Percentiles rank a stretch among this genome's conserved stretches.
Conservation (phyloP, 306 rosid species). For the Cicer chorassanicum region DNA sequence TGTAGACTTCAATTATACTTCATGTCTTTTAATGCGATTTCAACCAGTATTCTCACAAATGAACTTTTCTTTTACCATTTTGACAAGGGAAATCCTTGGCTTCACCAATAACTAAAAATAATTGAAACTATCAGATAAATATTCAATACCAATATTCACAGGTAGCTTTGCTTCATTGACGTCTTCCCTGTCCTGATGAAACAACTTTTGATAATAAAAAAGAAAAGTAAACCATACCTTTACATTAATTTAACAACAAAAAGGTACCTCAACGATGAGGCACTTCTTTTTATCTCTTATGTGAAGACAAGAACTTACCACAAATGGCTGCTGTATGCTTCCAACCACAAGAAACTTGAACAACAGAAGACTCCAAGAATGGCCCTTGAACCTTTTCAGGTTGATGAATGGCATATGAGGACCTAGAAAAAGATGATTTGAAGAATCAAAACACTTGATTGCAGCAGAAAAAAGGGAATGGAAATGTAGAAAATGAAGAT, state of each 20-base stretch:
- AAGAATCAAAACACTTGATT: constrained; percentile 31
- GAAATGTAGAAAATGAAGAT: constrained; percentile 26
- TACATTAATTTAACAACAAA: constrained; percentile 15
- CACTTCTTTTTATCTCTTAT: constrained; percentile 3
- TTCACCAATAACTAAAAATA: neutral
- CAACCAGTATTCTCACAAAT: constrained; percentile 7
- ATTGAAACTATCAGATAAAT: constrained; percentile 3
- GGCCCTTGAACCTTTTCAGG: constrained; percentile 92
- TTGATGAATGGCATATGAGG: constrained; percentile 64
- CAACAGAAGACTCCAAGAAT: constrained; percentile 67
- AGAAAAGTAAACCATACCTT: constrained; percentile 2
- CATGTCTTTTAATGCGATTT: constrained; percentile 6
- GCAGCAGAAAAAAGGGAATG: constrained; percentile 19
- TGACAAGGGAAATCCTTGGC: neutral
- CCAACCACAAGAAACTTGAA: constrained; percentile 99
- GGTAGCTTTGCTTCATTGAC: constrained; percentile 27
- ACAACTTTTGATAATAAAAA: neutral
- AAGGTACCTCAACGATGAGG: neutral
- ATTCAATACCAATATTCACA: neutral
- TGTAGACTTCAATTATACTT: neutral
- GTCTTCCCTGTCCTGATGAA: neutral
- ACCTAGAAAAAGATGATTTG: constrained; percentile 48
- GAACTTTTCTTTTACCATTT: constrained; percentile 1
- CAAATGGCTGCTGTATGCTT: constrained; percentile 93
- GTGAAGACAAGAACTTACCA: constrained; percentile 51